These are phyloP conservation scores for Cadophora sp. DNA, from an alignment of 2,329 filamentous ascomycete genomes.

Conservation along the genomic window DNA sequence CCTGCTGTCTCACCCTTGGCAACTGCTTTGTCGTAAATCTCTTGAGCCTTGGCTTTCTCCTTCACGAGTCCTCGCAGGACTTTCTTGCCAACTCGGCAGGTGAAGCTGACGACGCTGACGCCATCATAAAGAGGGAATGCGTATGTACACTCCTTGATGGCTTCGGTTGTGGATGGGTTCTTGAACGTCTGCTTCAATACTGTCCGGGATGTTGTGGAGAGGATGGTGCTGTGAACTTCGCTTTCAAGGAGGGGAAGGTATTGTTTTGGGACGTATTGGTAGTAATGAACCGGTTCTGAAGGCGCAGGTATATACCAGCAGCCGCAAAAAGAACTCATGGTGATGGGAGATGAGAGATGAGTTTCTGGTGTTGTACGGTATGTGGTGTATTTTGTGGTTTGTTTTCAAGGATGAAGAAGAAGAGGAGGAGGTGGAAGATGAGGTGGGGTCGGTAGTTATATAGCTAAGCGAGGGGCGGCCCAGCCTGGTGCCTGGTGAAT, in stretches of 20 bases:
- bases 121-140: constrained; percentile 77
- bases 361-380: not conserved
- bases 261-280: constrained; percentile 26
- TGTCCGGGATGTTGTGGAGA: constrained; percentile 57
- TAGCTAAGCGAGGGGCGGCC: not conserved
- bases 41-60: constrained; percentile 66
- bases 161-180: constrained; percentile 57
- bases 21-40: constrained; percentile 65
- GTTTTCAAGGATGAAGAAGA: constrained; percentile 1
- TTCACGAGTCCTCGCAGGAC: constrained; percentile 71
- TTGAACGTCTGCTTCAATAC: constrained; percentile 63
- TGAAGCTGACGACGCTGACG: constrained; percentile 72
- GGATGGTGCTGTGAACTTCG: constrained; percentile 65
- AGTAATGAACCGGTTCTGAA: constrained; percentile 24
- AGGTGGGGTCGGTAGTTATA: constrained; percentile 5
- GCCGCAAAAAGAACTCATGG: constrained; percentile 31
- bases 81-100: constrained; percentile 65
- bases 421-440: not conserved
- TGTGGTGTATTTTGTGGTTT: constrained; percentile 5
- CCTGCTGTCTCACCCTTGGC: constrained; percentile 66
- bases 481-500: constrained; percentile 3
- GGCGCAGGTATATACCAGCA: constrained; percentile 30
- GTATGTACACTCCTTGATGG: constrained; percentile 65
- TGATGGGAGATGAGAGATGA: not conserved
- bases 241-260: constrained; percentile 67